Percentiles rank a stretch among this genome's conserved stretches.
These are phyloP conservation scores for Poronia punctata DNA, from an alignment of 495 filamentous ascomycete genomes.

Conservation along the genomic window DNA sequence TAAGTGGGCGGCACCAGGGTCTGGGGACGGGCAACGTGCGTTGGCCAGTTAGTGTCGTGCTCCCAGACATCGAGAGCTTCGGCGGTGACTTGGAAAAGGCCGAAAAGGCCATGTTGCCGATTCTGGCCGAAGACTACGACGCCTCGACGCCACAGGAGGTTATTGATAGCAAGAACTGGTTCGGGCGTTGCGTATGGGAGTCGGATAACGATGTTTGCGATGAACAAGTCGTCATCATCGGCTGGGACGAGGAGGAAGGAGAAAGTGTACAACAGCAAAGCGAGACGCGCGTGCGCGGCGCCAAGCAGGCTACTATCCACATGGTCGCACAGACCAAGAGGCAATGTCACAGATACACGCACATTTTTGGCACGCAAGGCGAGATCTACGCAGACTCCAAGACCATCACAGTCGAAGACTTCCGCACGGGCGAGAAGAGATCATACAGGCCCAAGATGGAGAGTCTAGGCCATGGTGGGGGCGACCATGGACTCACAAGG, in stretches of 20 bases:
- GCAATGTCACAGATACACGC: constrained; percentile 74
- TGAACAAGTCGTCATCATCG: constrained; percentile 79
- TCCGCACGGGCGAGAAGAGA: constrained; percentile 47
- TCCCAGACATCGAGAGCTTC: constrained; percentile 82
- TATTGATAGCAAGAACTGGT: constrained; percentile 66
- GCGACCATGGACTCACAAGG: constrained; percentile 72
- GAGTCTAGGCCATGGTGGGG: constrained; percentile 70
- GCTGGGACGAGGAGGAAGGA: constrained; percentile 77
- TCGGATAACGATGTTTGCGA: constrained; percentile 87
- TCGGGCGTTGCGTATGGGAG: constrained; percentile 91
- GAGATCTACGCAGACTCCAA: constrained; percentile 76
- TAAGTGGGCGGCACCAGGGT: constrained; percentile 38
- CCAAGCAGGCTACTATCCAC: constrained; percentile 84
- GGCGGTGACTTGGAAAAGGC: constrained; percentile 35
- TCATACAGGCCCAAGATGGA: constrained; percentile 47
- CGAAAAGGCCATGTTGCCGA: constrained; percentile 35
- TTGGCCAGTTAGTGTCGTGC: constrained; percentile 85
- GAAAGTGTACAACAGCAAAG: too few species aligned
- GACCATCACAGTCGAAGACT: constrained; percentile 58
- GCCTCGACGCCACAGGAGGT: constrained; percentile 38
- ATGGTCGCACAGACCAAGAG: constrained; percentile 88
- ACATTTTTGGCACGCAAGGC: constrained; percentile 76
- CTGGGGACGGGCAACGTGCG: constrained; percentile 48
- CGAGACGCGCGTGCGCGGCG: constrained; percentile 40
- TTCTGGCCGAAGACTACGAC: constrained; percentile 65